Evolutionary conservation across 139 green algal species (phyloP), one percentile per base, ranked within the genome.

Genomic region (Picocystis salinarum): DNA sequence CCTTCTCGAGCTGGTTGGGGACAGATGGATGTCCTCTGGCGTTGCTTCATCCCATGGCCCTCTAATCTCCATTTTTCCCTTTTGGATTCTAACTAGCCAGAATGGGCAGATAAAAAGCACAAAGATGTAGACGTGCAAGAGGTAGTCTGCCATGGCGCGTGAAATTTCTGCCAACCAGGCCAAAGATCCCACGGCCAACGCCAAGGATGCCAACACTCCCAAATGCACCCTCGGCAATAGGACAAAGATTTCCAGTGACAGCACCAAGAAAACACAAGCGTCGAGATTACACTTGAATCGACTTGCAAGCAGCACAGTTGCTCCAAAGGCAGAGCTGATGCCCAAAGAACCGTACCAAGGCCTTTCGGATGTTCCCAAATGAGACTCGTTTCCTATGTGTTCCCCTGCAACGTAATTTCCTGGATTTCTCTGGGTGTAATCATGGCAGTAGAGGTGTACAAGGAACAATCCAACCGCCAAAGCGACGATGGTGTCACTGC

Each of bases 1-100:
- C n/a, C n/a, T n/a, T n/a, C n/a, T n/a, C n/a, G n/a, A n/a, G n/a
- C n/a, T n/a, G 55, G 55, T 6, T 37, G 13, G 31, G 31, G 13
- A 37, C 13, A 37, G 31, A 15, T 13, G 31, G 31, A 15, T 13
- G 31, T 53, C 55, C 4, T 51, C 23, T 54, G 78, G 78, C 37
- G 75, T 70, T 11, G 78, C 78, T 42, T 87, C 73, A 39, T 90
- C 78, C 78, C 78, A 90, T 1, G 77, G 77, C 1, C 78, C 78
- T 33, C 76, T 90, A 50, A 93, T 92, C 33, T 83, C 50, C 1
- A 75, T 67, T 52, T 93, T 93, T 64, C 79, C 91, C 53, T 86
- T 85, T 27, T 88, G 66, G 9, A 87, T 76, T 22, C 66, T 55
- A 23, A 93, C 75, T 33, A 93, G 61, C 63, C 67, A 85, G 45